phyloP scores from a whole-genome alignment of 345 rosid species.

The Angophora floribunda region DNA sequence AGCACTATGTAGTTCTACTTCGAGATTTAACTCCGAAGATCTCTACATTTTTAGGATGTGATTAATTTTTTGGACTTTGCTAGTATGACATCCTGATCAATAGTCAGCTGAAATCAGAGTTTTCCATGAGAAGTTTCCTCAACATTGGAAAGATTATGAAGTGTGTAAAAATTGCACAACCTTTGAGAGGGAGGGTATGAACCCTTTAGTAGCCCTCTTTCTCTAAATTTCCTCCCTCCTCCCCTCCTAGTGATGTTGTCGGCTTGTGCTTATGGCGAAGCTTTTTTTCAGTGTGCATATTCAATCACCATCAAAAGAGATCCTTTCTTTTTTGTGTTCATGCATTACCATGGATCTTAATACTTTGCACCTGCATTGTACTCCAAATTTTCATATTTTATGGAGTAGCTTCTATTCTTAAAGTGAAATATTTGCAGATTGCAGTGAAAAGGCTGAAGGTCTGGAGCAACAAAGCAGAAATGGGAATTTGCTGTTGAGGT shows the following conservation, averaged over 20 bases:
- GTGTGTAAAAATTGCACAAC: not conserved
- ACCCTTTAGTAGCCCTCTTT: not conserved
- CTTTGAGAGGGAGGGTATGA: not conserved
- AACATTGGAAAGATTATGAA: not conserved
- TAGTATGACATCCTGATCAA: not conserved
- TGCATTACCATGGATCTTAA: not conserved
- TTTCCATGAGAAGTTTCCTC: not conserved
- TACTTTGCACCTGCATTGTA: not conserved
- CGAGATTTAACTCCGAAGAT: not conserved
- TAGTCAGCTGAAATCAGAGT: not conserved
- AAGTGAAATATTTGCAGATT: slow-evolving; percentile 35
- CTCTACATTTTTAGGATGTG: not conserved
- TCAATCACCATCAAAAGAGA: not conserved
- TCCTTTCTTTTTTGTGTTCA: not conserved
- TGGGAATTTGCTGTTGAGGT: slow-evolving; percentile 78
- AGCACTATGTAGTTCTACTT: not conserved
- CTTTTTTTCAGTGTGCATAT: not conserved
- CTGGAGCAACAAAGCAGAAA: slow-evolving; percentile 86
- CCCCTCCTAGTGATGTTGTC: not conserved
- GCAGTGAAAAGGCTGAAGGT: slow-evolving; percentile 94
- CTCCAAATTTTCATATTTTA: not conserved
- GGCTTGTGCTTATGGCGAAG: not conserved
- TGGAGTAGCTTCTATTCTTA: not conserved
- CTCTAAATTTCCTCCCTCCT: not conserved
- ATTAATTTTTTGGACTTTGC: not conserved